phyloP scores from a whole-genome alignment of 1,284 basidiomycete genomes.

The Flammula alnicola region DNA sequence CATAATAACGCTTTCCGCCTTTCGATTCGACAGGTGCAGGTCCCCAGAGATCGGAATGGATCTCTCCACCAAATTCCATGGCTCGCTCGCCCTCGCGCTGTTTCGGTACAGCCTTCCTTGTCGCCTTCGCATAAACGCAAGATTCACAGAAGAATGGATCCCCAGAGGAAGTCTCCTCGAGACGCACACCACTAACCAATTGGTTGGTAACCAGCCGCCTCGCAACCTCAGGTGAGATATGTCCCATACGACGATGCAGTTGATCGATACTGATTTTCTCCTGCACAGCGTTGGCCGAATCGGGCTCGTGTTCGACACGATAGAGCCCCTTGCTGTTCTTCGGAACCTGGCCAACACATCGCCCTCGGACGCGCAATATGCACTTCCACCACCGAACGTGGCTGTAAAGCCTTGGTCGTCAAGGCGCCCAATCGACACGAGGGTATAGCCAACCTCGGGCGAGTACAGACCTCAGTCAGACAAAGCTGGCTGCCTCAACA shows the following conservation, averaged over 20 bases:
- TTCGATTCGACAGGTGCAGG: constrained; percentile 30
- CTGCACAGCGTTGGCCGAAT: constrained; percentile 26
- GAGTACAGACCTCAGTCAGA: too few relatives aligned
- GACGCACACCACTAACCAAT: constrained; percentile 32
- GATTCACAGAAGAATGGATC: constrained; percentile 18
- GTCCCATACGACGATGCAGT: constrained; percentile 38
- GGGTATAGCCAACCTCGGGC: too few relatives aligned
- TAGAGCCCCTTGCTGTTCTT: constrained; percentile 27
- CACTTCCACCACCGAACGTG: constrained; percentile 34
- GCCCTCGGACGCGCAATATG: constrained; percentile 25
- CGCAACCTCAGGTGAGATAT: constrained; percentile 35
- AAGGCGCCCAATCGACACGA: too few relatives aligned
- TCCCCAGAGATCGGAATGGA: too few relatives aligned
- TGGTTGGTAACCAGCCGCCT: constrained; percentile 30
- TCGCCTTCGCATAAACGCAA: too few relatives aligned
- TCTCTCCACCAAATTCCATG: too few relatives aligned
- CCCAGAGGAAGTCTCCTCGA: constrained; percentile 17
- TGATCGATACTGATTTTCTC: constrained; percentile 33
- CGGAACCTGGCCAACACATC: constrained; percentile 22
- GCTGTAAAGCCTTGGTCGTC: constrained; percentile 30
- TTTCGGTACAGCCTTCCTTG: too few relatives aligned
- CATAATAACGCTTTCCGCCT: constrained; percentile 31
- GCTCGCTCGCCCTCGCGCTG: too few relatives aligned
- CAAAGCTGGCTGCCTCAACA: not conserved
- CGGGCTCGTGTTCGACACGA: constrained; percentile 19